Percentiles rank a stretch among this genome's conserved stretches.
Conservation (phyloP, 2,329 filamentous ascomycete genomes). For the Aspergillus quadrilineatus region DNA sequence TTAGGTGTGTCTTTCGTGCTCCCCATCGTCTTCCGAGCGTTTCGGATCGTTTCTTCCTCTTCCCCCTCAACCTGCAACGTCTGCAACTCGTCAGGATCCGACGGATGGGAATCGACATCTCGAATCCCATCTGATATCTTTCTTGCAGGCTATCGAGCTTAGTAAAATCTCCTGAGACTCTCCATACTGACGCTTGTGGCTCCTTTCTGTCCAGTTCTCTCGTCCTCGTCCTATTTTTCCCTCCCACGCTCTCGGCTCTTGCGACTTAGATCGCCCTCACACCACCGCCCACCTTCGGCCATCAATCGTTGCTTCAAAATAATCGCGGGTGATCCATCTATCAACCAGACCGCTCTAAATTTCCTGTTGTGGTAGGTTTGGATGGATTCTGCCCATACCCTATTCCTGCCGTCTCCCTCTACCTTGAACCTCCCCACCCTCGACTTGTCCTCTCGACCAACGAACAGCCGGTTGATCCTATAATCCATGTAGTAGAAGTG, state of each 20-base stretch:
- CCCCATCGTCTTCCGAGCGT: slow-evolving; percentile 36
- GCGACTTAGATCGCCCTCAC: slow-evolving; percentile 32
- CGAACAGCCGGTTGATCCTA: slow-evolving; percentile 36
- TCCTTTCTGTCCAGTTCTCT: slow-evolving; percentile 27
- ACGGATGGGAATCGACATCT: slow-evolving; percentile 20
- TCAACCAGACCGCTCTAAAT: slow-evolving; percentile 25
- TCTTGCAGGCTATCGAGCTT: slow-evolving; percentile 19
- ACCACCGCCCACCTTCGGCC: slow-evolving; percentile 31
- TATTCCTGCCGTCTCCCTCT: slow-evolving; percentile 22
- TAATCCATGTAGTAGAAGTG: slow-evolving; percentile 33
- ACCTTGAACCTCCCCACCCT: slow-evolving; percentile 27
- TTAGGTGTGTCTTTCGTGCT: slow-evolving; percentile 35
- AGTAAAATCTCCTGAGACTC: slow-evolving; percentile 15
- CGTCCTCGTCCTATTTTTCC: slow-evolving; percentile 25
- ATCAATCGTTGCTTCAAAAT: slow-evolving; percentile 32
- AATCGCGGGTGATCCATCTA: slow-evolving; percentile 36
- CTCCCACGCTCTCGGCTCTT: slow-evolving; percentile 35
- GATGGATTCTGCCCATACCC: slow-evolving; percentile 34
- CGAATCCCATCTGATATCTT: slow-evolving; percentile 19
- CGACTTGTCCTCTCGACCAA: slow-evolving; percentile 19
- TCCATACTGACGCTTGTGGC: slow-evolving; percentile 29
- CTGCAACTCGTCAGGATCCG: slow-evolving; percentile 34
- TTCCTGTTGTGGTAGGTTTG: slow-evolving; percentile 39
- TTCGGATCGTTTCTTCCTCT: slow-evolving; percentile 30
- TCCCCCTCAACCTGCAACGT: slow-evolving; percentile 27